phyloP scores from a whole-genome alignment of 495 filamentous ascomycete species.

The Lophiotrema nucula region DNA sequence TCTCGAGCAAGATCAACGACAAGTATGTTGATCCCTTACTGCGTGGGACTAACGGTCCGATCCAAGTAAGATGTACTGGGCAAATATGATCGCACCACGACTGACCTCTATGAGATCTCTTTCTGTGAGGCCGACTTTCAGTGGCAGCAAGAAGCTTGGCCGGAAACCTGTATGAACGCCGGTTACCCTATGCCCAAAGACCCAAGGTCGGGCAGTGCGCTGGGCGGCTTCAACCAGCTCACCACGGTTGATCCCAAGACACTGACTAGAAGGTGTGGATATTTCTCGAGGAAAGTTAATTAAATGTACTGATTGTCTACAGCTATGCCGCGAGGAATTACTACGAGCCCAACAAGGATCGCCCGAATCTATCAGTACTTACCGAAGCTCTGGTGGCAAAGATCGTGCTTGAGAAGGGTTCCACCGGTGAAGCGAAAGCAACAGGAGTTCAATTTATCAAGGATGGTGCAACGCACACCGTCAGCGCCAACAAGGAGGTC shows the following conservation, averaged over 20 bases:
- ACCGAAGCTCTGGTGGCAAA: slow-evolving; percentile 50
- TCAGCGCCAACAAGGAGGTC: slow-evolving; percentile 26
- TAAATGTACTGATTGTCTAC: too few species aligned
- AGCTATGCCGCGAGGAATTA: slow-evolving; percentile 27
- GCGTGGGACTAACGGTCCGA: slow-evolving; percentile 21
- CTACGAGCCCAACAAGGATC: slow-evolving; percentile 25
- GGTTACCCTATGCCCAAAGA: slow-evolving; percentile 26
- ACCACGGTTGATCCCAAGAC: slow-evolving; percentile 46
- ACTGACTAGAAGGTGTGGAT: slow-evolving; percentile 12
- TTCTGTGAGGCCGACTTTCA: slow-evolving; percentile 23
- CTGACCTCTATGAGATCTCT: slow-evolving; percentile 12
- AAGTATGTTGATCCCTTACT: slow-evolving; percentile 21
- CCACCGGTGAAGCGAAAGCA: slow-evolving; percentile 26
- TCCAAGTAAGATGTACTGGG: too few species aligned
- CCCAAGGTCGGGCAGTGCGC: slow-evolving; percentile 17
- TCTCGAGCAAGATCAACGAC: slow-evolving; percentile 21
- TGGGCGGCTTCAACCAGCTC: slow-evolving; percentile 49
- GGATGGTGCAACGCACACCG: slow-evolving; percentile 22
- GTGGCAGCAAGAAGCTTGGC: slow-evolving; percentile 27
- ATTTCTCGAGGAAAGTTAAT: too few species aligned
- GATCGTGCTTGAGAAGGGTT: slow-evolving; percentile 45
- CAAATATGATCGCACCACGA: too few species aligned
- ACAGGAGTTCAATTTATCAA: slow-evolving; percentile 26
- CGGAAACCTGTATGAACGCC: slow-evolving; percentile 14
- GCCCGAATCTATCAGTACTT: slow-evolving; percentile 49